Conservation (phyloP, 352 stramenopile species). For the Pythium scleroteichum region DNA sequence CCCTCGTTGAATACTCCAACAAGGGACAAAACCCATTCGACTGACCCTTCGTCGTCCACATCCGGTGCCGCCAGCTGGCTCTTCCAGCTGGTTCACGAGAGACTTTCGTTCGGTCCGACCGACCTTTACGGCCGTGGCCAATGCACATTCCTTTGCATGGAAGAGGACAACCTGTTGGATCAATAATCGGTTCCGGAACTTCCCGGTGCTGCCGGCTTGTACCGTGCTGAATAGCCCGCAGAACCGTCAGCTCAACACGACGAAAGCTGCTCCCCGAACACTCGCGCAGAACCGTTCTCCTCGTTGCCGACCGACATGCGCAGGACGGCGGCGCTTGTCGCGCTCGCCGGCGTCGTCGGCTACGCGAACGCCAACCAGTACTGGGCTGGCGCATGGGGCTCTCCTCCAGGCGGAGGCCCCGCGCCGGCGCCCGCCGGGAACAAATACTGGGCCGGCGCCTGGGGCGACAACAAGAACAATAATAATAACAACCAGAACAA, state of each 20-base stretch:
- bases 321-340: background rate
- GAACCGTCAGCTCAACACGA: too few species aligned
- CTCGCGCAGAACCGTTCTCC: too few species aligned
- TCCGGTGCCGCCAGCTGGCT: constrained; percentile 5
- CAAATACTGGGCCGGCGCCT: constrained; percentile 1
- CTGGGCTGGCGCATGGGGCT: constrained; percentile 12
- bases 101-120: constrained; percentile 4
- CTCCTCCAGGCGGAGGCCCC: background rate
- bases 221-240: too few species aligned
- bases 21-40: too few species aligned
- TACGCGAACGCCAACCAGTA: constrained; percentile 10
- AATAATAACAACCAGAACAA: too few species aligned
- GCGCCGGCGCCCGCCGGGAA: background rate
- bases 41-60: background rate
- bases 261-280: too few species aligned
- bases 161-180: background rate
- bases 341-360: background rate
- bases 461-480: constrained; percentile 5
- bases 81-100: constrained; percentile 3
- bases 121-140: constrained; percentile 3
- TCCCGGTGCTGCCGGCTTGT: too few species aligned
- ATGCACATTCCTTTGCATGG: background rate
- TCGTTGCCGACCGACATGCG: too few species aligned
- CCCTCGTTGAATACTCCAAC: too few species aligned
- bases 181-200: too few species aligned